Evolutionary conservation across 2,329 filamentous ascomycete genomes (phyloP), one percentile per base, ranked within the genome.

Genomic region (Knoxdaviesia proteae): DNA sequence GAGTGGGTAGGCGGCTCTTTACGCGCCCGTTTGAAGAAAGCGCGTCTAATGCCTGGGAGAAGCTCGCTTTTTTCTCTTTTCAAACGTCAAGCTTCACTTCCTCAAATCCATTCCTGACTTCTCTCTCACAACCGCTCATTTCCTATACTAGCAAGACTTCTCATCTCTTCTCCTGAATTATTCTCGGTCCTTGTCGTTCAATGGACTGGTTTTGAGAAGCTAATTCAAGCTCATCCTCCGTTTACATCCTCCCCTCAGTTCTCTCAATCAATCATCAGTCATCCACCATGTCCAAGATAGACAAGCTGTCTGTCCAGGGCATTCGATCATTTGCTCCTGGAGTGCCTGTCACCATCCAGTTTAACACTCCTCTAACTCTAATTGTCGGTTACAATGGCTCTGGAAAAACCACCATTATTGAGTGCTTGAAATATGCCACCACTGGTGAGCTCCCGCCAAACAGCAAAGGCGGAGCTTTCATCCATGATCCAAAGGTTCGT

Each of bases 311-410:
- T 50, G 90, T 96, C 48, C 64, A 77, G 56, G 88, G 86, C 50
- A 61, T 74, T 50, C 84, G 88, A 51, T 94, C 88, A 45, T 96
- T 96, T 58, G 81, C 80, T 58, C 80, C 82, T 49, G 67, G 69
- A 38, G 66, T 70, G 46, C 71, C 71, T 49, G 82, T 94, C 61
- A 79, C 73, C 35, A 93, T 96, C 47, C 71, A 80, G 51, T 96
- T 98, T 58, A 77, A 86, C 49, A 80, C 83, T 1, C 92, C 90
- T 31, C 69, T 98, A 44, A 98, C 90, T 8, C 71, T 98, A 47
- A 98, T 98, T 51, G 92, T 98, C 45, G 90, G 90, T 45, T 84
- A 86, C 61, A 98, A 98, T 63, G 90, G 90, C 44, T 96, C 88
- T 1, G 90, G 90, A 47, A 98, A 98, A 64, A 98, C 90, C 7